Conservation (phyloP, 495 filamentous ascomycete species). For the Hamigera avellanea region DNA sequence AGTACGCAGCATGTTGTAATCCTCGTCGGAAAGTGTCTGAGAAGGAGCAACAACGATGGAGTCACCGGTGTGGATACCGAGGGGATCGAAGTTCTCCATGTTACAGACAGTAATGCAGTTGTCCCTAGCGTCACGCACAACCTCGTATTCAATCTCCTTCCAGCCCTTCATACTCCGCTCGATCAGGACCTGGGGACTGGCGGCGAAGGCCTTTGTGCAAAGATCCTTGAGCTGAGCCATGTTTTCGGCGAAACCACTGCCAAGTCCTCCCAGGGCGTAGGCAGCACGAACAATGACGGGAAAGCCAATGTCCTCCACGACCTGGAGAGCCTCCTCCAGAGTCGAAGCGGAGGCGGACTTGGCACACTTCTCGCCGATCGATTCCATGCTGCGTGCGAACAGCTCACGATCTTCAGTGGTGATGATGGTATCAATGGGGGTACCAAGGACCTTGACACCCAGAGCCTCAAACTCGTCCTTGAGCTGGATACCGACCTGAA, state of each 20-base stretch:
- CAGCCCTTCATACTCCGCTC: slow-evolving; percentile 99
- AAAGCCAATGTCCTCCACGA: slow-evolving; percentile 82
- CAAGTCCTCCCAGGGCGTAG: slow-evolving; percentile 89
- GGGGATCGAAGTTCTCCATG: slow-evolving; percentile 99
- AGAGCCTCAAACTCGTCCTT: slow-evolving; percentile 89
- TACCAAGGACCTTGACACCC: slow-evolving; percentile 88
- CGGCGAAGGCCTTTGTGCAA: slow-evolving; percentile 91
- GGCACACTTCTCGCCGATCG: slow-evolving; percentile 94
- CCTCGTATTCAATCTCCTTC: slow-evolving; percentile 99
- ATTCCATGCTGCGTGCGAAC: slow-evolving; percentile 96
- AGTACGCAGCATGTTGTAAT: slow-evolving; percentile 98
- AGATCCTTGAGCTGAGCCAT: slow-evolving; percentile 76
- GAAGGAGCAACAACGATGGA: slow-evolving; percentile 97
- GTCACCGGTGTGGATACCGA: slow-evolving; percentile 96
- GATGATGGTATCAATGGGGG: slow-evolving; percentile 94
- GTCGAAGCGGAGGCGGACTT: slow-evolving; percentile 87
- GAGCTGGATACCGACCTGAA: slow-evolving; percentile 90
- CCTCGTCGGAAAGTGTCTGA: slow-evolving; percentile 92
- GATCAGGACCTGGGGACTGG: slow-evolving; percentile 89
- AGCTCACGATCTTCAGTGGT: slow-evolving; percentile 96
- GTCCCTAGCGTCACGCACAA: slow-evolving; percentile 88
- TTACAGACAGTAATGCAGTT: slow-evolving; percentile 99
- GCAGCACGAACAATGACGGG: slow-evolving; percentile 96
- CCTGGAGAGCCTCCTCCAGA: slow-evolving; percentile 72
- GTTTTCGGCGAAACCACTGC: slow-evolving; percentile 90